Base-by-base conservation (phyloP, 495 filamentous ascomycete species). In the Mycothermus thermophilus region DNA sequence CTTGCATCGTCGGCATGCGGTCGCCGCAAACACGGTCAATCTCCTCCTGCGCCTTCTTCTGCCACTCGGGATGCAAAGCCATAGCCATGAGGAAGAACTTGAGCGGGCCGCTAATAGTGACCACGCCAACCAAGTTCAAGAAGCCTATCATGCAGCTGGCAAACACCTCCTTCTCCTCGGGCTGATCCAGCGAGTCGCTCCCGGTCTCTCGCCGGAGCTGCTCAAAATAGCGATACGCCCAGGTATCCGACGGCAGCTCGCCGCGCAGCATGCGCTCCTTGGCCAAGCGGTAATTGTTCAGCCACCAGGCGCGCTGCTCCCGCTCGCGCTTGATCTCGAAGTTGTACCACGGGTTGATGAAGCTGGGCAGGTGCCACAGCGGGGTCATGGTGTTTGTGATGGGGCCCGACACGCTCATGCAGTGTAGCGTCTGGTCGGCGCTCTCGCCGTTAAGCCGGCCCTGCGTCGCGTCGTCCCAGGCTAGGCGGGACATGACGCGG, bases 21-120 rank as follows among this genome's bases (percentile, higher is more conserved):
- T 66, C 52, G 10, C 62, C 67, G 34, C 71, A 74, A 2, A 75
- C 71, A 5, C 59, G 49, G 43, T 77, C 74, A n/a, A 77, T 57
- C 47, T 78, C 74, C 23, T 63, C 66, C 40, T 75, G 72, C 7
- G 58, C 56, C 43, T 64, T 64, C 40, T 44, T 52, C 46, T 64
- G 59, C 58, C 62, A 66, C 40, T 64, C 50, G 0, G 62, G 62
- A 34, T 65, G 51, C 35, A 66, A 44, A 12, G 48, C 47, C 62
- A 67, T 66, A 20, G 62, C 62, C 60, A 66, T 61, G 31, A 64
- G 43, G 50, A 64, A 67, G 53, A 64, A 66, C 34, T 61, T 52
- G 26, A 66, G 41, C 11, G 62, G 62, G 10, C 61, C 61, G 12
- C 55, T 57, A 22, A 66, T 66, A 20, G 64, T 67, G 21, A 66